Evolutionary conservation across 129 eudicot genomes (phyloP).

Genomic region (Cynara cardunculus): DNA sequence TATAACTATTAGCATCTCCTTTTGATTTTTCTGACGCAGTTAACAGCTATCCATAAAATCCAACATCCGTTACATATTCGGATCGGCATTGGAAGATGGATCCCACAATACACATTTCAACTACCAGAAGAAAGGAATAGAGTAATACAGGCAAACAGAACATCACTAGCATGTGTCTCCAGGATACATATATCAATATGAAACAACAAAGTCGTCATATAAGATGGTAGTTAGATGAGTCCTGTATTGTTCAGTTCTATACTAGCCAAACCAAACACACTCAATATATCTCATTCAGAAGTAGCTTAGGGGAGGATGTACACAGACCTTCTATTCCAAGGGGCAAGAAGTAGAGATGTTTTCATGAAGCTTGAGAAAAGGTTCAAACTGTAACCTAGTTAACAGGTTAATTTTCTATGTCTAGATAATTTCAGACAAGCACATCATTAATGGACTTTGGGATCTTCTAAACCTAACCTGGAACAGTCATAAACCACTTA

Average conservation of each 20-base stretch:
- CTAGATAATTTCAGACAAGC: neutral
- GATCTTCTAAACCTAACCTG: neutral
- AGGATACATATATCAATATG: neutral
- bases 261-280: too few relatives aligned
- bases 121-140: neutral
- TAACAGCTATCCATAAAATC: neutral
- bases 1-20: conserved; percentile 19
- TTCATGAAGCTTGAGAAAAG: neutral
- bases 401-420: neutral
- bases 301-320: too few relatives aligned
- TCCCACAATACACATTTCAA: neutral
- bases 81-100: neutral
- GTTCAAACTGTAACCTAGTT: neutral
- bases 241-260: neutral
- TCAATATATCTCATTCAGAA: too few relatives aligned
- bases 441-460: neutral
- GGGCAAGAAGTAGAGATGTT: neutral
- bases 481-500: neutral
- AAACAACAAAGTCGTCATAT: neutral
- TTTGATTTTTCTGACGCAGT: conserved; percentile 1
- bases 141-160: neutral
- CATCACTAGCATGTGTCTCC: neutral
- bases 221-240: neutral
- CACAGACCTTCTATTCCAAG: too few relatives aligned
- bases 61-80: neutral